Base-by-base conservation (phyloP, 2,329 filamentous ascomycete species). In the Diaporthe vexans region DNA sequence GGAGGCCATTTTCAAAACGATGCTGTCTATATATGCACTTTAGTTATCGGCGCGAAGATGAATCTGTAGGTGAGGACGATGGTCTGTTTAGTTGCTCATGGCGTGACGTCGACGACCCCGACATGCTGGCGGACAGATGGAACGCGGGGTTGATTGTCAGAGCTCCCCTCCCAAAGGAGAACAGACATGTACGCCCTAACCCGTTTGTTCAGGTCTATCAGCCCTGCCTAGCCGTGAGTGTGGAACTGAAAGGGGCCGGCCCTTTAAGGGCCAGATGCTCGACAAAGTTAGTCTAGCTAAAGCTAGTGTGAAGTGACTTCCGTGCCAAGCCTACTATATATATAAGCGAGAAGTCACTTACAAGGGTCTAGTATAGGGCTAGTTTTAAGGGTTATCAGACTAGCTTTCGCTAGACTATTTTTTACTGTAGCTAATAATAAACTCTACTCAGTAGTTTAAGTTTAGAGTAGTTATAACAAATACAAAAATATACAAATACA, bases 71-170 rank as follows among this genome's bases (percentile, higher is more conserved):
- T 7, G 33, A 19, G 13, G 29, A n/a, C 13, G 35, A 54, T 8
- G 33, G 10, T 2, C 8, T 68, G 48, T 9, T 37, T 2, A 9
- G 33, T 10, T 48, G n/a, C 48, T 67, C 29, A 11, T 37, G 37
- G 40, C 17, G 63, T 68, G 63, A 68, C 63, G 63, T 68, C 63
- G 63, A 68, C 17, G 63, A 68, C 46, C 63, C 9, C 37, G 24
- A n/a, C 40, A 13, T n/a, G 59, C 19, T 19, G 33, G n/a, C 63
- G 33, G 63, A n/a, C 21, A 21, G 17, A 15, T 5, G 63, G 17
- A 54, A 68, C 48, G 63, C 63, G 63, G 63, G 63, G 63, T 68
- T 24, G 33, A 24, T 11, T 37, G 63, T 37, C 5, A 26, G 46
- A n/a, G 26, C 21, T 40, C 21, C 46, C 37, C 24, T 52, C 46